A percentile compares a stretch with the other conserved stretches of the same genome.
Conservation (phyloP, 2,329 filamentous ascomycete genomes). For the Aspergillus tubingensis region DNA sequence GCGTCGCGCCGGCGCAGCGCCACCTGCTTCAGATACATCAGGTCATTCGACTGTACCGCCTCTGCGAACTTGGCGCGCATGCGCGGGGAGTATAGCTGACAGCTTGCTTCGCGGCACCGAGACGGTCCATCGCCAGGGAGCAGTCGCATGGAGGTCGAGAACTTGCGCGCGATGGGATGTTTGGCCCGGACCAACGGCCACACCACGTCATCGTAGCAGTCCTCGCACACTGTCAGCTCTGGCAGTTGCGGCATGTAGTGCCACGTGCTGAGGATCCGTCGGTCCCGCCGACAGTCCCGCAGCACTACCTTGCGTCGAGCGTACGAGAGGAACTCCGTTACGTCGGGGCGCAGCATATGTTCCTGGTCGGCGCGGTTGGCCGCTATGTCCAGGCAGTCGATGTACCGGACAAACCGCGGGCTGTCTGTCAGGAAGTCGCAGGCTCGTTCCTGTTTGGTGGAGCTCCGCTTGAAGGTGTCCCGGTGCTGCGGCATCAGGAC, state of each 20-base stretch:
- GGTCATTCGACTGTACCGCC: conserved; percentile 67
- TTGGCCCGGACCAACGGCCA: conserved; percentile 63
- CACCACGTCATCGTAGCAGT: conserved; percentile 82
- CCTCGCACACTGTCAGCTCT: conserved; percentile 79
- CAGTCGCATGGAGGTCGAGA: conserved; percentile 62
- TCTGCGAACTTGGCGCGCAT: conserved; percentile 75
- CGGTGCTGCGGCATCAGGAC: conserved; percentile 71
- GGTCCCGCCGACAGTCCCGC: conserved; percentile 67
- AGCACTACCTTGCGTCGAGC: conserved; percentile 60
- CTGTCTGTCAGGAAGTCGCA: conserved; percentile 71
- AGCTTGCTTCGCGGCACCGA: conserved; percentile 52
- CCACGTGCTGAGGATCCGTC: conserved; percentile 69
- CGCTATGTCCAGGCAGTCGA: conserved; percentile 58
- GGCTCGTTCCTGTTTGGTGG: conserved; percentile 52
- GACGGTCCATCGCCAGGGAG: conserved; percentile 53
- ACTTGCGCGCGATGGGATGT: conserved; percentile 62
- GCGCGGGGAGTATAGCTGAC: conserved; percentile 76
- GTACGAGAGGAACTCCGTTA: conserved; percentile 64
- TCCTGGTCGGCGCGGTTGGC: conserved; percentile 45
- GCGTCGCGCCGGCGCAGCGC: conserved; percentile 60
- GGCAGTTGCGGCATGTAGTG: conserved; percentile 74
- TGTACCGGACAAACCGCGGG: conserved; percentile 58
- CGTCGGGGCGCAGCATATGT: conserved; percentile 49
- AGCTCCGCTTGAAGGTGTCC: conserved; percentile 61
- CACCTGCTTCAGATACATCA: conserved; percentile 63